phyloP scores from a whole-genome alignment of 2,329 filamentous ascomycete genomes.

The Madurella mycetomatis region DNA sequence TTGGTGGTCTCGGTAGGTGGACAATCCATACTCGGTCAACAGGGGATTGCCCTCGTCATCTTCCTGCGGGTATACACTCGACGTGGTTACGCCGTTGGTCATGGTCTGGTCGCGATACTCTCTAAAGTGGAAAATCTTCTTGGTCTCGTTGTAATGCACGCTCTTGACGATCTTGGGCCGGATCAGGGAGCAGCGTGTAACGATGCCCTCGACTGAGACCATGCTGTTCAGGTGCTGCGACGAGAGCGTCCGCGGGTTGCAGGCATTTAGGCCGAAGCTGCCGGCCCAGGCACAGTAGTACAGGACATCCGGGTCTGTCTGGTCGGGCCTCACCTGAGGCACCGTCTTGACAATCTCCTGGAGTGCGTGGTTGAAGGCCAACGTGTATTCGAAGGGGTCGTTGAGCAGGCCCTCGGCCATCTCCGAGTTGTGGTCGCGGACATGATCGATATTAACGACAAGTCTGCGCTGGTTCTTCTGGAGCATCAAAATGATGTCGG shows the following conservation, averaged over 20 bases:
- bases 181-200: constrained; percentile 92
- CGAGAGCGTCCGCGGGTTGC: constrained; percentile 88
- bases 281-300: constrained; percentile 98
- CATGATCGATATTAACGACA: constrained; percentile 80
- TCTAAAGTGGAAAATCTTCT: constrained; percentile 79
- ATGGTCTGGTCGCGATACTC: constrained; percentile 97
- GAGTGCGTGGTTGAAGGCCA: constrained; percentile 85
- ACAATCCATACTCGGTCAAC: constrained; percentile 93
- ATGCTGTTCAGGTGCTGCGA: constrained; percentile 90
- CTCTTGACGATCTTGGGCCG: constrained; percentile 97
- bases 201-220: constrained; percentile 96
- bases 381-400: constrained; percentile 80
- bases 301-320: constrained; percentile 70
- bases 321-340: constrained; percentile 68
- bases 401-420: constrained; percentile 75
- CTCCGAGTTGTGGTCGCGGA: constrained; percentile 79
- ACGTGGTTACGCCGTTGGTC: constrained; percentile 83
- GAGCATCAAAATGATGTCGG: constrained; percentile 78
- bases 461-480: constrained; percentile 62
- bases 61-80: constrained; percentile 89
- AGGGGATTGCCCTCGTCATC: constrained; percentile 91
- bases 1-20: constrained; percentile 93
- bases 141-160: constrained; percentile 89
- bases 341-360: constrained; percentile 83
- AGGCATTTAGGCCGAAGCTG: constrained; percentile 90